These are phyloP conservation scores for Penicillium sp. DNA, from an alignment of 2,329 filamentous ascomycete species.

Conservation along the genomic window DNA sequence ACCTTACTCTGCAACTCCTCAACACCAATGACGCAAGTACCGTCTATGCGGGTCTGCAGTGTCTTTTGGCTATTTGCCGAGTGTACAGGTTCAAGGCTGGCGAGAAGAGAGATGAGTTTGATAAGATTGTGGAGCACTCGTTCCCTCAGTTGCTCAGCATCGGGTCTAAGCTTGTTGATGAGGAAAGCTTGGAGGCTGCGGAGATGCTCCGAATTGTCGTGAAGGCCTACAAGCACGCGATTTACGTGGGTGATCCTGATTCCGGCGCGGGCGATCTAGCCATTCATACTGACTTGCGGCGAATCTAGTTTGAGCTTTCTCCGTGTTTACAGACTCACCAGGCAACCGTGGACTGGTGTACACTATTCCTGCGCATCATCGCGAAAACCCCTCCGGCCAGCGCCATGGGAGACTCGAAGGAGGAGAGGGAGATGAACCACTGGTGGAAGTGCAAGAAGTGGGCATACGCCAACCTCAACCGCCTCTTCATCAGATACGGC, in stretches of 20 bases:
- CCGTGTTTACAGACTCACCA: slow-evolving; percentile 72
- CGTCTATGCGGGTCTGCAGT: slow-evolving; percentile 90
- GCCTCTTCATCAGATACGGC: slow-evolving; percentile 93
- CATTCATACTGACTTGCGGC: slow-evolving; percentile 30
- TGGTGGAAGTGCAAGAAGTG: slow-evolving; percentile 99
- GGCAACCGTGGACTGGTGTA: slow-evolving; percentile 91
- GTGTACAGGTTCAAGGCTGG: slow-evolving; percentile 92
- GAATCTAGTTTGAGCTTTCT: slow-evolving; percentile 74
- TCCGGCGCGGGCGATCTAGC: slow-evolving; percentile 15
- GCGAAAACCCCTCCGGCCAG: slow-evolving; percentile 76
- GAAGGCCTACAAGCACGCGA: slow-evolving; percentile 97
- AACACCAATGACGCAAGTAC: slow-evolving; percentile 80
- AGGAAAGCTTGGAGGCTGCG: slow-evolving; percentile 88
- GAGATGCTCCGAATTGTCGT: slow-evolving; percentile 95
- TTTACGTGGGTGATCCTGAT: slow-evolving; percentile 64
- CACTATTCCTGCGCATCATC: slow-evolving; percentile 85
- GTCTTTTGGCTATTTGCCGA: slow-evolving; percentile 87
- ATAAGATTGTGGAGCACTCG: slow-evolving; percentile 85
- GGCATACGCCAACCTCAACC: slow-evolving; percentile 96
- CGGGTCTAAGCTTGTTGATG: slow-evolving; percentile 81
- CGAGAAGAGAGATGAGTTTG: slow-evolving; percentile 76
- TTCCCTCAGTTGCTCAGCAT: slow-evolving; percentile 86
- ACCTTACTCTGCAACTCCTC: slow-evolving; percentile 84
- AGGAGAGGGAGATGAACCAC: slow-evolving; percentile 87
- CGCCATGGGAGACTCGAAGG: slow-evolving; percentile 72